These are phyloP conservation scores for Whalleya microplaca DNA, from an alignment of 2,329 filamentous ascomycete genomes.

Conservation along the genomic window DNA sequence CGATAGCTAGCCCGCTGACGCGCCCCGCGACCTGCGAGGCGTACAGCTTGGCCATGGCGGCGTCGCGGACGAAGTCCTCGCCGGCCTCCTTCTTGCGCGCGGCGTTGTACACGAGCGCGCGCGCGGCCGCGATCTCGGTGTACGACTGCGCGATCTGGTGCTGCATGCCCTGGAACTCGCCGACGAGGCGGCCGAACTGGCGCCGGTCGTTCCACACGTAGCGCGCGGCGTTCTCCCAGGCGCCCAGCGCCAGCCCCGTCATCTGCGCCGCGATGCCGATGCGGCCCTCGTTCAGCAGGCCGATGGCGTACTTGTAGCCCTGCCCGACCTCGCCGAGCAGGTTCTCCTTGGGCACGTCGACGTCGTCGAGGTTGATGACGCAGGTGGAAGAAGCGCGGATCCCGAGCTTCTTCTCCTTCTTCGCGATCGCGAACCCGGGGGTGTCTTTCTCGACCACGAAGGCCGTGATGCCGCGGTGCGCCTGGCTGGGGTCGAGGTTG, in stretches of 20 bases:
- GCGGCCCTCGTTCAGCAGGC: constrained; percentile 90
- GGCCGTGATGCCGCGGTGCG: constrained; percentile 95
- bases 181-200: constrained; percentile 92
- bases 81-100: constrained; percentile 98
- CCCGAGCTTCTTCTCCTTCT: constrained; percentile 99
- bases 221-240: constrained; percentile 91
- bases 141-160: constrained; percentile 97
- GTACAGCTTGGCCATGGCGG: constrained; percentile 97
- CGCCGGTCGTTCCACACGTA: constrained; percentile 99
- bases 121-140: constrained; percentile 88
- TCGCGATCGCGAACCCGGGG: constrained; percentile 90
- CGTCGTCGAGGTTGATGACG: constrained; percentile 96
- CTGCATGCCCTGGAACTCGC: constrained; percentile 99
- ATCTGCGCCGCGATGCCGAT: constrained; percentile 99
- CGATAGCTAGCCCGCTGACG: constrained; percentile 83
- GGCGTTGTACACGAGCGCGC: constrained; percentile 93
- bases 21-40: constrained; percentile 89
- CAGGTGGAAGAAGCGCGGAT: constrained; percentile 96
- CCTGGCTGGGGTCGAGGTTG: constrained; percentile 88
- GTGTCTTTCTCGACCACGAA: constrained; percentile 92
- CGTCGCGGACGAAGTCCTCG: constrained; percentile 91
- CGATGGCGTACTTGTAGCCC: constrained; percentile 98
- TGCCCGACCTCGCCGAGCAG: constrained; percentile 86
- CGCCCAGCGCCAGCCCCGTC: constrained; percentile 92
- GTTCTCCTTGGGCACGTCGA: constrained; percentile 85